phyloP scores from a whole-genome alignment of 495 filamentous ascomycete genomes.

The Aspergillus olivimuriae region DNA sequence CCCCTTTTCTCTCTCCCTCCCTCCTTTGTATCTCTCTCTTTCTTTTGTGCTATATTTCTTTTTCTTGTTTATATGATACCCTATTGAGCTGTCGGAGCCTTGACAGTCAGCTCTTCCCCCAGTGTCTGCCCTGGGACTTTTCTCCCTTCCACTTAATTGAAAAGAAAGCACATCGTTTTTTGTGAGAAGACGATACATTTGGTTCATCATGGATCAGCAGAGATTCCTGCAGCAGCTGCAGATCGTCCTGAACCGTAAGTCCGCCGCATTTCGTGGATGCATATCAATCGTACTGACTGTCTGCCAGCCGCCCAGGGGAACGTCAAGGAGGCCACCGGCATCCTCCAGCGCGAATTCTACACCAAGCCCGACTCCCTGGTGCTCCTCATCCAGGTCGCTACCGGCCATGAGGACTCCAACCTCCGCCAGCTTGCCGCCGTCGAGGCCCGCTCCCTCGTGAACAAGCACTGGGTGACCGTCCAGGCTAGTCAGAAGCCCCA shows the following conservation, averaged over 20 bases:
- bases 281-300: constrained; percentile 4
- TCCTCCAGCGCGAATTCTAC: constrained; percentile 88
- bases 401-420: constrained; percentile 60
- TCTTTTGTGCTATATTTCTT: constrained; percentile 22
- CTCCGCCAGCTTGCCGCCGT: constrained; percentile 87
- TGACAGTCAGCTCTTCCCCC: constrained; percentile 29
- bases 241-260: constrained; percentile 69
- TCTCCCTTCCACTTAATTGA: neutral
- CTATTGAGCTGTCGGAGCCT: constrained; percentile 29
- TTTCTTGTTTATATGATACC: constrained; percentile 32
- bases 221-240: constrained; percentile 67
- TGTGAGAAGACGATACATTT: constrained; percentile 9
- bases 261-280: neutral
- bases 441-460: constrained; percentile 71
- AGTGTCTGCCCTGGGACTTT: constrained; percentile 19
- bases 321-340: constrained; percentile 84
- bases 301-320: constrained; percentile 36
- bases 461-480: constrained; percentile 75
- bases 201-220: constrained; percentile 62
- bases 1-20: constrained; percentile 15
- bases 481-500: constrained; percentile 62
- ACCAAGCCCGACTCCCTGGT: constrained; percentile 74
- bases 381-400: constrained; percentile 77
- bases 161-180: constrained; percentile 2
- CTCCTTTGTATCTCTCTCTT: constrained; percentile 12